These are phyloP conservation scores for Ustilago vetiveriae DNA, from an alignment of 1,284 basidiomycete genomes.

Conservation along the genomic window DNA sequence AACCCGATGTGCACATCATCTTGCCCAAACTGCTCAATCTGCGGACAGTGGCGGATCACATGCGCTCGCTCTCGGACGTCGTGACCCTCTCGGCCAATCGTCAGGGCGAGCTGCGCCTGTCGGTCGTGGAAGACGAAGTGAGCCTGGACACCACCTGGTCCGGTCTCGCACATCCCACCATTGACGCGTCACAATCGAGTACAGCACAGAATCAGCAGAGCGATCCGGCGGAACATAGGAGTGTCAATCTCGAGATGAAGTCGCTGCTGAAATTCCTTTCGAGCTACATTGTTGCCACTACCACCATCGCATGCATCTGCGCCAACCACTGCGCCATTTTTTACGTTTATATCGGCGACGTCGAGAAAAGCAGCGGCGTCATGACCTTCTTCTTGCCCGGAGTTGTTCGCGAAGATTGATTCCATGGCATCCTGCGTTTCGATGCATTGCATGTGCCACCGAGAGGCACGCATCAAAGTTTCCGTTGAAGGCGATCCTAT, in stretches of 20 bases:
- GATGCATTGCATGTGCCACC: constrained; percentile 10
- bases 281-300: constrained; percentile 59
- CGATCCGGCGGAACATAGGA: constrained; percentile 35
- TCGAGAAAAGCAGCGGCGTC: constrained; percentile 49
- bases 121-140: constrained; percentile 48
- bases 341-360: constrained; percentile 66
- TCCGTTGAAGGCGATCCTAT: neutral
- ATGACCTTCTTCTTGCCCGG: constrained; percentile 59
- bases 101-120: constrained; percentile 47
- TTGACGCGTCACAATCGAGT: constrained; percentile 37
- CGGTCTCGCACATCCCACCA: constrained; percentile 53
- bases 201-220: constrained; percentile 22
- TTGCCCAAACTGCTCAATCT: constrained; percentile 60
- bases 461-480: constrained; percentile 1
- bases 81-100: constrained; percentile 57
- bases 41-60: constrained; percentile 62
- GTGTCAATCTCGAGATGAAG: constrained; percentile 63
- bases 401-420: constrained; percentile 43
- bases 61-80: constrained; percentile 60
- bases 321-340: constrained; percentile 65
- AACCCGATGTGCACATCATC: constrained; percentile 63
- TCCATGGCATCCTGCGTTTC: neutral
- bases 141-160: constrained; percentile 65
- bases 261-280: constrained; percentile 63
- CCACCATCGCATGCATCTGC: constrained; percentile 66